Conservation (phyloP, 1,139 yeast species). For the Lodderomyces parapsilosis region DNA sequence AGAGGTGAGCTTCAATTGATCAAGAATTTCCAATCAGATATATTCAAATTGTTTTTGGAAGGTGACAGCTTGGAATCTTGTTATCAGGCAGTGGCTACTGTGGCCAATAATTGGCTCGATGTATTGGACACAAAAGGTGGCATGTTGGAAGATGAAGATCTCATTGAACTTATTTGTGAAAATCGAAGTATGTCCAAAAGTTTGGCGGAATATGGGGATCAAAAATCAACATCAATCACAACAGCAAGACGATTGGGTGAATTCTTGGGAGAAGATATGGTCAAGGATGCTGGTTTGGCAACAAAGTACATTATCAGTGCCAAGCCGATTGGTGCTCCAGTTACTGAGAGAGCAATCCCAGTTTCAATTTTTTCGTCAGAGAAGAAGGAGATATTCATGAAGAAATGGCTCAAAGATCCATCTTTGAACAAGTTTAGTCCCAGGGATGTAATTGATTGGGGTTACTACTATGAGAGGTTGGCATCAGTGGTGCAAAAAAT, state of each 20-base stretch:
- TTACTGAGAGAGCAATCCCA: slow-evolving; percentile 95
- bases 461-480: slow-evolving; percentile 83
- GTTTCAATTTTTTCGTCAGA: slow-evolving; percentile 90
- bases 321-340: slow-evolving; percentile 82
- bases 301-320: slow-evolving; percentile 91
- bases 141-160: slow-evolving; percentile 89
- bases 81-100: slow-evolving; percentile 85
- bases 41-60: slow-evolving; percentile 85
- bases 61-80: slow-evolving; percentile 79
- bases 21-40: slow-evolving; percentile 92
- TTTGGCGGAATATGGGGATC: slow-evolving; percentile 82
- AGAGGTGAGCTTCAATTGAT: slow-evolving; percentile 94
- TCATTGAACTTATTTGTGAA: slow-evolving; percentile 92
- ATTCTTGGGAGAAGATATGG: slow-evolving; percentile 96
- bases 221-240: slow-evolving; percentile 92
- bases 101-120: slow-evolving; percentile 95
- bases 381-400: slow-evolving; percentile 63
- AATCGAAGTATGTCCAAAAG: slow-evolving; percentile 95
- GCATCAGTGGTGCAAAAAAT: slow-evolving; percentile 94
- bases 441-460: slow-evolving; percentile 89
- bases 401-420: slow-evolving; percentile 86
- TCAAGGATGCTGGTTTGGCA: slow-evolving; percentile 92
- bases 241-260: slow-evolving; percentile 94
- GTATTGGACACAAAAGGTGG: slow-evolving; percentile 85
- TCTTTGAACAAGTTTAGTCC: slow-evolving; percentile 83